Percentiles rank a stretch among this genome's conserved stretches.
Conservation (phyloP, 768 basidiomycete genomes). For the Lactarius hatsudake region DNA sequence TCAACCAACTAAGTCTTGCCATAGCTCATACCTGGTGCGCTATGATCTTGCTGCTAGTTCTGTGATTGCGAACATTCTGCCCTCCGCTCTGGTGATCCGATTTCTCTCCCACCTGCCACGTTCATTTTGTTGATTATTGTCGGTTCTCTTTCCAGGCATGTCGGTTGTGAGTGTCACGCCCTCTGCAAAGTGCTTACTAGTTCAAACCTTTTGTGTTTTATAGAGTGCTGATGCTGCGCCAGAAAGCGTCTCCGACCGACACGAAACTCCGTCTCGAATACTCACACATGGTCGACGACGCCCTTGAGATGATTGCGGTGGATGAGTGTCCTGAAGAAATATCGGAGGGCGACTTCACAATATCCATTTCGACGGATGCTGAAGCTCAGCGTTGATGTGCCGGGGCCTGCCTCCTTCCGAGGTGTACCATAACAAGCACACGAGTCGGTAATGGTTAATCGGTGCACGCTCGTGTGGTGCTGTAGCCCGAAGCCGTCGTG, state of each 20-base stretch:
- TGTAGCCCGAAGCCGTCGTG: not conserved
- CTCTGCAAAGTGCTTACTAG: not conserved
- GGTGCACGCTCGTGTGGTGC: not conserved
- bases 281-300: slow-evolving; percentile 19
- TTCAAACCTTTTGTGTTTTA: not conserved
- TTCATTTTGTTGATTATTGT: not conserved
- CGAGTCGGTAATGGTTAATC: not conserved
- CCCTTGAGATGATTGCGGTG: slow-evolving; percentile 18
- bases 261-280: slow-evolving; percentile 8
- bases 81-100: slow-evolving; percentile 20
- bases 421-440: not conserved
- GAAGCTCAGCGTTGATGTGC: not conserved
- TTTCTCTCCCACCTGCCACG: not conserved
- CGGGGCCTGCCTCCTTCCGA: not conserved
- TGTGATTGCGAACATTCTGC: slow-evolving; percentile 20
- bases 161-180: slow-evolving; percentile 14
- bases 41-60: slow-evolving; percentile 4
- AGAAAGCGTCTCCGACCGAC: slow-evolving; percentile 20
- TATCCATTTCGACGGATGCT: not conserved
- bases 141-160: slow-evolving; percentile 13
- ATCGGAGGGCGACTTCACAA: not conserved
- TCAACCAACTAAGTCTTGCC: not conserved
- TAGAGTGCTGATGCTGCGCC: slow-evolving; percentile 26
- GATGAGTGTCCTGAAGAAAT: not conserved
- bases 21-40: slow-evolving; percentile 3